Evolutionary conservation across 805 yeast species (phyloP), one percentile per base, ranked within the genome.

Genomic region (Priceomyces haplophilus): DNA sequence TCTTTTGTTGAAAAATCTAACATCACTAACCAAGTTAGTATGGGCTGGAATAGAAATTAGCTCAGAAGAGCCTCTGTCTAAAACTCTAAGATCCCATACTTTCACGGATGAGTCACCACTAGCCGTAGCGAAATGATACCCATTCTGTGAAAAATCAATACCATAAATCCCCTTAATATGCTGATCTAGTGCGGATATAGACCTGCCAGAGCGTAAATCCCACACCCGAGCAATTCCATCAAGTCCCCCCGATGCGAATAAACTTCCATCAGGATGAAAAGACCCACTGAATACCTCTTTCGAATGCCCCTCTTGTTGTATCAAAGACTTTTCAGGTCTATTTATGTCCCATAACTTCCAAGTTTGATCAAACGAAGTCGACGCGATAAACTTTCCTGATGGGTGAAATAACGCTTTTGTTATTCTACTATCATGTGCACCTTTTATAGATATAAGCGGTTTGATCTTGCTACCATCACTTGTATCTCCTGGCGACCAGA

Each of bases 261-360:
- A 60, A 2, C 91, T 70, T 1, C 98, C 97, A 53, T 88, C 95
- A 0, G 75, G 73, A 46, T 89, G 95, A 47, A 84, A 75, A 1
- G 77, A 64, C 3, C 85, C 59, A 0, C 80, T 55, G 46, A 77
- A 80, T 0, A 89, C 82, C 44, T 81, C 93, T 52, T 80, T 82
- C 1, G 85, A 67, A 56, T 91, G 97, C 0, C 97, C 97, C 56
- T 88, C 96, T 59, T 91, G 98, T 45, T 78, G 69, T 32, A 78
- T 65, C 5, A 91, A 54, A 41, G 80, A 80, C 23, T 56, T 34
- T 15, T 46, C 52, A 12, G 62, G 59, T 3, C 69, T 75, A 10
- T 65, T 63, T 0, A 80, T 49, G 59, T 91, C 97, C 96, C 96
- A 90, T 2, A 88, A 59, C 46, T 88, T 76, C 97, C 97, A 91